These are phyloP conservation scores for Hypoxylon trugodes DNA, from an alignment of 495 filamentous ascomycete species.

Conservation along the genomic window DNA sequence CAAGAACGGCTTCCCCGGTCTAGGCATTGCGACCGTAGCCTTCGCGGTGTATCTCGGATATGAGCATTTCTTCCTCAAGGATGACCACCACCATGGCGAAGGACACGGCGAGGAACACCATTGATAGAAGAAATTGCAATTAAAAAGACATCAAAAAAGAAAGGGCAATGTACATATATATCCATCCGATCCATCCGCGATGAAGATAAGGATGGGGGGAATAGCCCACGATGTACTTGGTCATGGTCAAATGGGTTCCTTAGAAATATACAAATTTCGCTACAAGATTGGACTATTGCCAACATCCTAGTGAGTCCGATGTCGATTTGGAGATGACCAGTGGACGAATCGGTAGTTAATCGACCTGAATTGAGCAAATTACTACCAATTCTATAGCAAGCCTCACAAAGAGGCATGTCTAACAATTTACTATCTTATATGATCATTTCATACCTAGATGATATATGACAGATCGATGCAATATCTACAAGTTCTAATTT, in stretches of 20 bases:
- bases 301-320: not conserved
- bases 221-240: not conserved
- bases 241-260: not conserved
- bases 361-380: no score
- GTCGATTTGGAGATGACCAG: not conserved
- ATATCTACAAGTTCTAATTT: not conserved
- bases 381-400: not conserved
- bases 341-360: no score
- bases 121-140: slow-evolving; percentile 21
- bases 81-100: slow-evolving; percentile 74
- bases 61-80: slow-evolving; percentile 84
- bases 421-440: no score
- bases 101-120: slow-evolving; percentile 54
- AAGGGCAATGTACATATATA: slow-evolving; percentile 34
- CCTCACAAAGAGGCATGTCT: not conserved
- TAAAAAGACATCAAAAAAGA: not conserved
- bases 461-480: not conserved
- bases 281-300: no score
- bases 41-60: slow-evolving; percentile 89
- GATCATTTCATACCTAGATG: no score
- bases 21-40: slow-evolving; percentile 89
- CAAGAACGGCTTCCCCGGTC: slow-evolving; percentile 81
- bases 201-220: slow-evolving; percentile 7
- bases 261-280: slow-evolving; percentile 8
- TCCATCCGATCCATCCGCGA: slow-evolving; percentile 8